Evolutionary conservation across 148 eudicot genomes (phyloP), one percentile per base, ranked within the genome.

Genomic region (Drosera capensis): DNA sequence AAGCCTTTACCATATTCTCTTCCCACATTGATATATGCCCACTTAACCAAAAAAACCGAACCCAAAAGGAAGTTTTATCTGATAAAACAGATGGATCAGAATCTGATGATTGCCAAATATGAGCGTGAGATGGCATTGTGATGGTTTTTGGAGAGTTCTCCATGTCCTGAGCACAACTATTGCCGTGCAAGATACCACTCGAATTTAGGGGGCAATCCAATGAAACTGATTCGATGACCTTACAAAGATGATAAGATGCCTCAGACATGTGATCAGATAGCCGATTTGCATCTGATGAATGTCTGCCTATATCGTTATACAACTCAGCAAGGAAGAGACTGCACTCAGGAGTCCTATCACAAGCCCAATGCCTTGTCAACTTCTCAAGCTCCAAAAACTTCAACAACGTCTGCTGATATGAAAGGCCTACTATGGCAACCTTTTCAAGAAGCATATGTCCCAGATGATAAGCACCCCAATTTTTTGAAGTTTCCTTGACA

Each of bases 311-410:
- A 46, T 84, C 99, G 58, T 73, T 71, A 76, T 74, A 80, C 37
- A 90, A 64, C 71, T 90, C 99, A 20, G 85, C 77, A 49, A 90
- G 81, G 74, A 90, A 90, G 56, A 90, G 77, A 70, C 80, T 67
- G 59, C 95, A 90, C 52, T 85, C 85, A 17, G 80, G 71, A 25
- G 74, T 72, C 67, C 94, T 80, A 41, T 78, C 73, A 55, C 40
- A 54, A 42, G 78, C 87, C 78, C 76, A 70, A 17, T 60, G 53
- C 72, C 99, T 79, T 34, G 82, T 78, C 63, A 90, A 43, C 65
- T 78, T 90, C 67, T 90, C 99, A 62, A 90, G 62, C 58, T 90
- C 88, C 58, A 90, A 50, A 54, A 90, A 54, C 46, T 73, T 72
- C 26, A 48, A 43, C 67, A 71, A 70, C 28, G 68, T 44, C 51